Evolutionary conservation across 495 filamentous ascomycete species (phyloP).

Genomic region (Neurospora sp.): DNA sequence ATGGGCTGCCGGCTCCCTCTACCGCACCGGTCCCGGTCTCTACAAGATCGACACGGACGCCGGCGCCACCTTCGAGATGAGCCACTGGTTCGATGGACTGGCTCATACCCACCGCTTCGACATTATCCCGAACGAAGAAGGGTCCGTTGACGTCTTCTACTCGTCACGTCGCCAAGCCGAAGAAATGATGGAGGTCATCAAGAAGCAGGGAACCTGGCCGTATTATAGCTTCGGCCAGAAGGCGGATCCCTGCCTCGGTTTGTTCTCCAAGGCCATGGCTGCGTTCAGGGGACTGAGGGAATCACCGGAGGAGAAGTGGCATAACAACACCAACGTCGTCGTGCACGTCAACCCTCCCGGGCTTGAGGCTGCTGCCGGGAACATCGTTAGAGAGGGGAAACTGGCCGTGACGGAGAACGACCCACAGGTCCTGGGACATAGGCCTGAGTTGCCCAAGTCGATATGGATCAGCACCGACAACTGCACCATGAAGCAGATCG

Average conservation of each 20-base stretch:
- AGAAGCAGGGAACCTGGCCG: slow-evolving; percentile 36
- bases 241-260: slow-evolving; percentile 54
- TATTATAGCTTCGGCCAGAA: slow-evolving; percentile 51
- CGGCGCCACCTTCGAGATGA: slow-evolving; percentile 43
- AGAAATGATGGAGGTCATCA: slow-evolving; percentile 41
- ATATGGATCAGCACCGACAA: slow-evolving; percentile 55
- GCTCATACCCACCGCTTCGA: slow-evolving; percentile 66
- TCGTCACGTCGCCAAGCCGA: slow-evolving; percentile 60
- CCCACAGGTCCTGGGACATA: slow-evolving; percentile 2
- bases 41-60: slow-evolving; percentile 46
- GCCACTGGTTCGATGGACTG: slow-evolving; percentile 78
- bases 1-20: slow-evolving; percentile 50
- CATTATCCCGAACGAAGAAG: slow-evolving; percentile 33
- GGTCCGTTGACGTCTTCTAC: slow-evolving; percentile 45
- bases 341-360: slow-evolving; percentile 42
- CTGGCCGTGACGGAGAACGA: neutral
- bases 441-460: slow-evolving; percentile 26
- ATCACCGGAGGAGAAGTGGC: slow-evolving; percentile 2
- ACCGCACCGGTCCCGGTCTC: slow-evolving; percentile 60
- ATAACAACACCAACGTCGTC: slow-evolving; percentile 49
- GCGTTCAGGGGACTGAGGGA: slow-evolving; percentile 25
- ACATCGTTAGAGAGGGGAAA: slow-evolving; percentile 1
- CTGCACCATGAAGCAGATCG: slow-evolving; percentile 44
- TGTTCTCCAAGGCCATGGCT: slow-evolving; percentile 58
- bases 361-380: slow-evolving; percentile 36